Percentiles rank a stretch among this genome's conserved stretches.
Evolutionary conservation across 495 filamentous ascomycete genomes (phyloP).

Genomic region (Bacidia rubella): DNA sequence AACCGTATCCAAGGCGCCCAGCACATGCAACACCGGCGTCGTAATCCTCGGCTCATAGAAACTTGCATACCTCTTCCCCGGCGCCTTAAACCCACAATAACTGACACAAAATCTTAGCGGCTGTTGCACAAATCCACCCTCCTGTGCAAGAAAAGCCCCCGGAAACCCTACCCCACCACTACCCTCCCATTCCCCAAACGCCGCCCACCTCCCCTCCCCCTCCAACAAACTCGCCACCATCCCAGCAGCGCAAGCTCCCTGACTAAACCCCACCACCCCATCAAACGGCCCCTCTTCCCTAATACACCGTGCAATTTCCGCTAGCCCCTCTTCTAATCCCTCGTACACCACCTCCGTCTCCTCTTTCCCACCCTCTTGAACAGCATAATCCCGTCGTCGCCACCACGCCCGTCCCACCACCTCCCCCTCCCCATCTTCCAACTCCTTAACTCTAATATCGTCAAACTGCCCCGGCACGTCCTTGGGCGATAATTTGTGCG

Average conservation of each 20-base stretch:
- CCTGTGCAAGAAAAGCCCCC: constrained; percentile 25
- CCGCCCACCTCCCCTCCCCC: constrained; percentile 26
- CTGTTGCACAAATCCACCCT: constrained; percentile 31
- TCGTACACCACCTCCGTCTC: constrained; percentile 41
- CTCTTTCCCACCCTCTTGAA: not conserved
- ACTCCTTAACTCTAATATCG: constrained; percentile 19
- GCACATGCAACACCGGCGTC: constrained; percentile 69
- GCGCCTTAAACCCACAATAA: constrained; percentile 68
- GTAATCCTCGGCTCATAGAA: constrained; percentile 65
- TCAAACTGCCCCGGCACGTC: constrained; percentile 60
- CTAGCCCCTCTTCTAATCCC: constrained; percentile 52
- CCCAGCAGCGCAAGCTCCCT: constrained; percentile 51
- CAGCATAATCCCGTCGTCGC: constrained; percentile 40
- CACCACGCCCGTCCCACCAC: constrained; percentile 86
- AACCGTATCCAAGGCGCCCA: constrained; percentile 78
- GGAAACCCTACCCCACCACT: constrained; percentile 34
- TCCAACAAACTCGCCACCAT: constrained; percentile 62
- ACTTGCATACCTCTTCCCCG: constrained; percentile 42
- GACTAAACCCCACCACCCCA: constrained; percentile 63
- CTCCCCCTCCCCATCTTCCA: constrained; percentile 18
- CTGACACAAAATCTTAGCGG: constrained; percentile 64
- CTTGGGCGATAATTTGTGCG: constrained; percentile 41
- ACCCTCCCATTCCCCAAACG: constrained; percentile 29
- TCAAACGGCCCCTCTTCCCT: constrained; percentile 48
- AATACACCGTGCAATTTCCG: constrained; percentile 43